A percentile compares a stretch with the other conserved stretches of the same genome.
These are phyloP conservation scores for Diaporthe velutina DNA, from an alignment of 2,329 filamentous ascomycete species.

Conservation along the genomic window DNA sequence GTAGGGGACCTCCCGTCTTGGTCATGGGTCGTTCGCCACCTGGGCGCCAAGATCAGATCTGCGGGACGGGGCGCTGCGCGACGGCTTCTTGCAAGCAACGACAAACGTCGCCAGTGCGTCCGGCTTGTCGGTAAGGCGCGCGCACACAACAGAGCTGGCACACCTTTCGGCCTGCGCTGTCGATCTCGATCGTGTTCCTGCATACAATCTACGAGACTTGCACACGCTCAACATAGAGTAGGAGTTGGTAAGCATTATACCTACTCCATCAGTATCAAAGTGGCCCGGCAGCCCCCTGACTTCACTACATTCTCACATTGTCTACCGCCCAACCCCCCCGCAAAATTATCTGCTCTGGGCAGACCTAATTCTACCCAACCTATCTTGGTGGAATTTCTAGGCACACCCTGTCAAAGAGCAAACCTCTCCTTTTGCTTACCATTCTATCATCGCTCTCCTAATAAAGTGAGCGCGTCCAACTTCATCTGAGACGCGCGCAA, in stretches of 20 bases:
- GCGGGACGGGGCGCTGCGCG: slow-evolving; percentile 18
- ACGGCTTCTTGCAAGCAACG: background rate
- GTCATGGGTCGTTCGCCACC: background rate
- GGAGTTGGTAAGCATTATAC: background rate
- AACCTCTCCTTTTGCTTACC: background rate
- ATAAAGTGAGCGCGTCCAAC: background rate
- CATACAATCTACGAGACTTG: background rate
- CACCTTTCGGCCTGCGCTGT: background rate
- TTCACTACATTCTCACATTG: background rate
- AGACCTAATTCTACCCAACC: background rate
- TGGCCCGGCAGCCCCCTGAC: background rate
- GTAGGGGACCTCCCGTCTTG: background rate
- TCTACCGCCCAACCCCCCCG: background rate
- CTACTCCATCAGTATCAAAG: background rate
- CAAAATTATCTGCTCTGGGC: background rate
- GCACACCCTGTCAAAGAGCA: background rate
- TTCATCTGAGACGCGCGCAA: background rate
- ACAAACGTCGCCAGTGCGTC: background rate
- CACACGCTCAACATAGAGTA: background rate
- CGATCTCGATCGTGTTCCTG: background rate
- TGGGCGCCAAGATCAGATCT: slow-evolving; percentile 15
- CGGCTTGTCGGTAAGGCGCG: background rate
- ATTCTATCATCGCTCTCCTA: background rate
- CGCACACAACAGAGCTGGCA: background rate
- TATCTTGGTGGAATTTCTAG: background rate